These are phyloP conservation scores for Eutrema salsugineum DNA, from an alignment of 441 rosid species.

Conservation along the genomic window DNA sequence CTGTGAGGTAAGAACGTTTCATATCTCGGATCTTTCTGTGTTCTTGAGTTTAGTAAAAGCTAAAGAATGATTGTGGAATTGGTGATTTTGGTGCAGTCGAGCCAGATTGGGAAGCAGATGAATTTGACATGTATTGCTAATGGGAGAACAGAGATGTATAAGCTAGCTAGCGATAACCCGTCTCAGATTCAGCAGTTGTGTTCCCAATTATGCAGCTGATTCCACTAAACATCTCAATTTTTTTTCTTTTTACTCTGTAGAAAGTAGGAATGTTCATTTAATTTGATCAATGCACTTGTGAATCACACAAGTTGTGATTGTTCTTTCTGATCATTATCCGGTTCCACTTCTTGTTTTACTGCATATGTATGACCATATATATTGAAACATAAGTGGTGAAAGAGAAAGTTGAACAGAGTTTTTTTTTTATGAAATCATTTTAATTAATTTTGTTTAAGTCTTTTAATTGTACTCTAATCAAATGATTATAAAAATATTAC, in stretches of 20 bases:
- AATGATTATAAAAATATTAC: too few relatives aligned
- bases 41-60: background rate
- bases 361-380: constrained; percentile 2
- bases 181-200: constrained; percentile 48
- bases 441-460: too few relatives aligned
- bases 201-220: constrained; percentile 57
- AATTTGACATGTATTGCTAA: constrained; percentile 61
- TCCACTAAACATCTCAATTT: constrained; percentile 5
- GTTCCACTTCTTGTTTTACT: constrained; percentile 6
- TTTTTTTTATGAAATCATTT: too few relatives aligned
- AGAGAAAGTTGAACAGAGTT: background rate
- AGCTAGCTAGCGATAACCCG: constrained; percentile 21
- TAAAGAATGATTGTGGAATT: background rate
- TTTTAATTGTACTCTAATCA: too few relatives aligned
- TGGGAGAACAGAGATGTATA: constrained; percentile 42
- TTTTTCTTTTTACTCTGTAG: constrained; percentile 10
- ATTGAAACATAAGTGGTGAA: background rate
- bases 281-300: background rate
- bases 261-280: constrained; percentile 22
- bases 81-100: constrained; percentile 46
- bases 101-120: constrained; percentile 41
- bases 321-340: constrained; percentile 21
- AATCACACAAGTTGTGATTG: background rate
- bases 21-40: background rate
- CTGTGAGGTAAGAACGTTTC: constrained; percentile 50